These are phyloP conservation scores for Phytophthora nicotianae DNA, from an alignment of 352 stramenopile genomes.

Conservation along the genomic window DNA sequence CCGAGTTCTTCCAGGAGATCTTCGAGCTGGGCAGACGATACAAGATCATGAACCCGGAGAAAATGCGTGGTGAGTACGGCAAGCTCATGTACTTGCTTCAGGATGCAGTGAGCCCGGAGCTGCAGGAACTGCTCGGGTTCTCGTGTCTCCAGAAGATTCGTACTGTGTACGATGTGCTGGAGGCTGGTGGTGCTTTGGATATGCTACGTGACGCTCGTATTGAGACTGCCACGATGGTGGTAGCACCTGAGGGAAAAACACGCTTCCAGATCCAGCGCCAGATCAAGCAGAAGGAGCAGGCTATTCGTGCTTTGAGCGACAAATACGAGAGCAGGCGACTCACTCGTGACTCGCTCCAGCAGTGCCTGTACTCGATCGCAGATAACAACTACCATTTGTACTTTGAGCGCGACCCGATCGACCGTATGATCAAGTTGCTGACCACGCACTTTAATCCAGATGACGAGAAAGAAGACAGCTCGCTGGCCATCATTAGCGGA, in stretches of 20 bases:
- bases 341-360: constrained; percentile 89
- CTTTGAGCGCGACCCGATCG: constrained; percentile 96
- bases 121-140: constrained; percentile 89
- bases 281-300: constrained; percentile 94
- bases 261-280: constrained; percentile 90
- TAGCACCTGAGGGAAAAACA: constrained; percentile 91
- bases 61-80: constrained; percentile 96
- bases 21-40: constrained; percentile 96
- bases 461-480: constrained; percentile 74
- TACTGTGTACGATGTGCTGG: constrained; percentile 92
- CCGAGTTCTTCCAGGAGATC: constrained; percentile 89
- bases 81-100: constrained; percentile 96
- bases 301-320: constrained; percentile 87
- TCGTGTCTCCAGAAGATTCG: constrained; percentile 82
- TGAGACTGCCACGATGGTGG: constrained; percentile 94
- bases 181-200: constrained; percentile 65
- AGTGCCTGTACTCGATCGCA: constrained; percentile 96
- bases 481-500: constrained; percentile 93
- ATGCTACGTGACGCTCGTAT: constrained; percentile 91
- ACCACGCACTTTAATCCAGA: constrained; percentile 87
- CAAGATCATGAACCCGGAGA: constrained; percentile 99
- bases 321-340: constrained; percentile 63
- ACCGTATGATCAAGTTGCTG: constrained; percentile 94
- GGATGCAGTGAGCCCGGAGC: constrained; percentile 85
- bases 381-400: constrained; percentile 98